Base-by-base conservation (phyloP, 768 basidiomycete species). In the Crepidotus variabilis region DNA sequence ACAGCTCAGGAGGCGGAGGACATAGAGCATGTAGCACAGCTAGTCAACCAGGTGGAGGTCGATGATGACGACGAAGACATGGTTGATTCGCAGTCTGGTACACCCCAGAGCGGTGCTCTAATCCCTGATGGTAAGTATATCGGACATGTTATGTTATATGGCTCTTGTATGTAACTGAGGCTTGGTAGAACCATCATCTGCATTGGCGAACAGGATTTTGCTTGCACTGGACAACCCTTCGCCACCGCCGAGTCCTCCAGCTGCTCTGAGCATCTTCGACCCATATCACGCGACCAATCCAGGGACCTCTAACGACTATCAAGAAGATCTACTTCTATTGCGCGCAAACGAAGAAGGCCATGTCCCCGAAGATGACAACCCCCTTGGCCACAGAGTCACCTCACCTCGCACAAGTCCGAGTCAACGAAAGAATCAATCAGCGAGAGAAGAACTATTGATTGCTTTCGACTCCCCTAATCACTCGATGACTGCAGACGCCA, bases 151-250 rank as follows among this genome's bases (percentile, higher is more conserved):
- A 51, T 51, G 35, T 45, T 54, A 35, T 47, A 48, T n/a, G 34
- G 51, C 16, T 28, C 51, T 24, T 55, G 34, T 52, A 49, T 56
- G 39, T 58, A 50, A 47, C 47, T 61, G 51, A 54, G 21, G 59
- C 61, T 50, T 10, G 43, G 35, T 59, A 83, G 89, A 90, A 65
- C 88, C 87, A 8, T 81, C 87, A 1, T 86, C 87, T 54, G 76
- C 78, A 4, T 72, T 92, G 50, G 90, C 86, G 32, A 81, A 74
- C 59, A 83, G 72, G 69, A 81, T 92, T 47, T 77, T 86, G 47
- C 78, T 83, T 50, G 89, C 90, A 51, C 80, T 83, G 56, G 84
- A 83, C 62, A 92, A 92, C 63, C 90, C 90, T 16, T 91, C 89
- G 16, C 88, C 89, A 16, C 75, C 75, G 28, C 75, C 75, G 24